phyloP scores from a whole-genome alignment of 225 moss, liverwort and hornwort species.

The Rhytidiadelphus loreus region DNA sequence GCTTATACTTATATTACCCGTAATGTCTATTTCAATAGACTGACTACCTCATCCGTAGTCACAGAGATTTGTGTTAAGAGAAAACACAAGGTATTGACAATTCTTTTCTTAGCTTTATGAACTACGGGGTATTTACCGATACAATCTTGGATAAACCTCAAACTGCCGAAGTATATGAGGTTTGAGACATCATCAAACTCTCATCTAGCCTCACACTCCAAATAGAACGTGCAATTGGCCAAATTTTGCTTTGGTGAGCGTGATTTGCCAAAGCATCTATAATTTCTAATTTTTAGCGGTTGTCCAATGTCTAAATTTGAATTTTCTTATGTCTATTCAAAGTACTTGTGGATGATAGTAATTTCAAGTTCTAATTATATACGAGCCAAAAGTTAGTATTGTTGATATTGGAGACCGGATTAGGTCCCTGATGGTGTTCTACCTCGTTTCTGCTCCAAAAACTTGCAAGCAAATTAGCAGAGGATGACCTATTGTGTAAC shows the following conservation, averaged over 20 bases:
- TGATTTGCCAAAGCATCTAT: not conserved
- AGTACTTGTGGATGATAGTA: not conserved
- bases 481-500: not conserved
- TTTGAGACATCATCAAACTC: not conserved
- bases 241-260: not conserved
- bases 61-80: not conserved
- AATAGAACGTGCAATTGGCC: not conserved
- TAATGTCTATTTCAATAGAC: not conserved
- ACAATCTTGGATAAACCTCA: not conserved
- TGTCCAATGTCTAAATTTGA: not conserved
- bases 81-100: not conserved
- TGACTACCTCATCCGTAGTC: not conserved
- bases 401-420: not conserved
- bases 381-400: not conserved
- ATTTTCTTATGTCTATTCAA: not conserved
- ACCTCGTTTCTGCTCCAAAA: not conserved
- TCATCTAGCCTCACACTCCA: not conserved
- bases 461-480: not conserved
- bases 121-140: not conserved
- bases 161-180: not conserved
- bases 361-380: not conserved
- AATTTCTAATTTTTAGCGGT: not conserved
- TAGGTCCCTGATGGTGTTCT: not conserved
- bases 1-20: not conserved
- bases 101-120: not conserved